These are phyloP conservation scores for Clonostachys sp. DNA, from an alignment of 2,329 filamentous ascomycete species.

Conservation along the genomic window DNA sequence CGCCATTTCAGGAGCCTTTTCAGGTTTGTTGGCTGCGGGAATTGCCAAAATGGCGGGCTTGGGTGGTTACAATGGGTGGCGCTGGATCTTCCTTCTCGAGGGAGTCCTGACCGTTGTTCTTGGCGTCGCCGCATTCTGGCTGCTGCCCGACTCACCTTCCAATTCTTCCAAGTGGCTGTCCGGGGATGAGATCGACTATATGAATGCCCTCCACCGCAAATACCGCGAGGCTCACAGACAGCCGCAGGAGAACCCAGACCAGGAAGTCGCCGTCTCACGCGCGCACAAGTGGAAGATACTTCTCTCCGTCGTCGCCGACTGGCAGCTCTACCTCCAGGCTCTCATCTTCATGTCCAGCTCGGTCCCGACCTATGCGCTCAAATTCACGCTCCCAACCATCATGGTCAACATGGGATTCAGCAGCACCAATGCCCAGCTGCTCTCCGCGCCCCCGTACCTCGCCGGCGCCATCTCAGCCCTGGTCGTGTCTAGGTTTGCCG, in stretches of 20 bases:
- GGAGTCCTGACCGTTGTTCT: slow-evolving; percentile 20
- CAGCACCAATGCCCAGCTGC: slow-evolving; percentile 14
- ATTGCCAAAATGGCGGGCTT: slow-evolving; percentile 12
- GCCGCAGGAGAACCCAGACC: not conserved
- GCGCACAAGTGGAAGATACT: not conserved
- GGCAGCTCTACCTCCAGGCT: slow-evolving; percentile 30
- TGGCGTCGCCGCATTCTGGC: slow-evolving; percentile 38
- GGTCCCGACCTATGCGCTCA: slow-evolving; percentile 22
- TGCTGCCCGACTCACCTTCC: slow-evolving; percentile 27
- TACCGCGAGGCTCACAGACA: not conserved
- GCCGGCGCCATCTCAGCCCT: slow-evolving; percentile 4
- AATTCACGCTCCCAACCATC: slow-evolving; percentile 25
- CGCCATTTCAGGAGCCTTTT: slow-evolving; percentile 13
- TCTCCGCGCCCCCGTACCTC: slow-evolving; percentile 26
- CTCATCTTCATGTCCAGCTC: slow-evolving; percentile 28
- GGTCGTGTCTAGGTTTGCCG: slow-evolving; percentile 2
- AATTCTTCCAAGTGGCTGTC: not conserved
- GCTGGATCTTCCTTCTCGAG: slow-evolving; percentile 16
- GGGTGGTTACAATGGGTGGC: slow-evolving; percentile 10
- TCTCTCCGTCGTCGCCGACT: slow-evolving; percentile 26
- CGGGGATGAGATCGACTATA: not conserved
- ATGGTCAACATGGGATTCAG: slow-evolving; percentile 31
- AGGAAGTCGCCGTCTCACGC: not conserved
- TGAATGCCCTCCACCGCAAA: not conserved
- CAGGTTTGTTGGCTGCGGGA: slow-evolving; percentile 10